A percentile compares a stretch with the other conserved stretches of the same genome.
These are phyloP conservation scores for Phyllosticta citribraziliensis DNA, from an alignment of 2,329 filamentous ascomycete species.

Conservation along the genomic window DNA sequence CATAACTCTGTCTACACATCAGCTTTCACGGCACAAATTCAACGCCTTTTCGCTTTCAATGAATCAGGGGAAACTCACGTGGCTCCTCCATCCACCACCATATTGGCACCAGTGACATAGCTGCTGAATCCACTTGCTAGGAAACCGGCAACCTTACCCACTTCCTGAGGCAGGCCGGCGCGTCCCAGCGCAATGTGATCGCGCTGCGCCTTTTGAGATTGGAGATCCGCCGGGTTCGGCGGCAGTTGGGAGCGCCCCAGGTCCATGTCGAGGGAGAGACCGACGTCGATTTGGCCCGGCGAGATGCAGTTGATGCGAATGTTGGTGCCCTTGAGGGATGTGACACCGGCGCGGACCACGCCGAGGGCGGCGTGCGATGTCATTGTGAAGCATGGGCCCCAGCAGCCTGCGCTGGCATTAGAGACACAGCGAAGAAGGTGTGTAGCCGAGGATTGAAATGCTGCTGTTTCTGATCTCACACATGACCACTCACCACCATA, in stretches of 20 bases:
- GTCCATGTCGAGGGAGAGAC: conserved; percentile 41
- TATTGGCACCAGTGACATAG: conserved; percentile 52
- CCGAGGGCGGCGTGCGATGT: conserved; percentile 50
- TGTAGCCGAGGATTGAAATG: not conserved
- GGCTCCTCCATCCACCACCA: conserved; percentile 53
- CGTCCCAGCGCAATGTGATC: conserved; percentile 49
- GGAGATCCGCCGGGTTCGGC: conserved; percentile 37
- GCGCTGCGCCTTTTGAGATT: conserved; percentile 38
- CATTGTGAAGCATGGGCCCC: conserved; percentile 54
- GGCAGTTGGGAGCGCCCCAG: conserved; percentile 46
- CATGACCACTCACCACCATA: conserved; percentile 35
- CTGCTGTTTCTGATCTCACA: not conserved
- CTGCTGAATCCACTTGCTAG: conserved; percentile 53
- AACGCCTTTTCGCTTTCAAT: not conserved
- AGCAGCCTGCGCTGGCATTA: conserved; percentile 31
- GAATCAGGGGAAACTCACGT: conserved; percentile 10
- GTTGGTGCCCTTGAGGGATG: conserved; percentile 40
- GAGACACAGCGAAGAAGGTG: not conserved
- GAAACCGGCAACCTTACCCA: conserved; percentile 52
- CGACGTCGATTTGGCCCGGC: conserved; percentile 38
- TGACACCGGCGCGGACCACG: conserved; percentile 49
- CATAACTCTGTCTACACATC: conserved; percentile 21
- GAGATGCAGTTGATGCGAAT: conserved; percentile 46
- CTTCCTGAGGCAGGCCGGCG: conserved; percentile 47
- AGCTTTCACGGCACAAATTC: not conserved